Evolutionary conservation across 2,329 filamentous ascomycete species (phyloP), one percentile per base, ranked within the genome.

Genomic region (Leptodontidium sp.): DNA sequence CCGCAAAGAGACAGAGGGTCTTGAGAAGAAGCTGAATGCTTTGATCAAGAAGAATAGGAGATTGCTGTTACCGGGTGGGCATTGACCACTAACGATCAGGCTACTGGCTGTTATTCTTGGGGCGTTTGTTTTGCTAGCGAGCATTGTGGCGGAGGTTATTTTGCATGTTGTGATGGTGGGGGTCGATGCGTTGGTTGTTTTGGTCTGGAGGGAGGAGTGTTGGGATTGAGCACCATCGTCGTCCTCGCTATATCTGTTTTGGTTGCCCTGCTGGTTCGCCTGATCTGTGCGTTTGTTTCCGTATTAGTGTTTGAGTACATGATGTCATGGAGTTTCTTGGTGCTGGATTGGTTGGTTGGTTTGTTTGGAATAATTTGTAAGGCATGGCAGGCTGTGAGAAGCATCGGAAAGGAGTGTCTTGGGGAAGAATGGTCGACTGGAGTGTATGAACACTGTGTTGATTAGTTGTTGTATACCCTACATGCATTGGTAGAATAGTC

Each of bases 11-110:
- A 86, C 86, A 7, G 88, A 90, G 71, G 85, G 83, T 74, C 77
- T 90, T 38, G 88, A 91, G 80, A 90, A 88, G 81, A 86, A 81
- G 55, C 78, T 91, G 66, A 87, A 87, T 76, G 82, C 84, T 53
- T 77, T 90, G 24, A 84, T 91, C 66, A 87, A 86, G 80, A 86
- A 85, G 77, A 91, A 91, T 75, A 80, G 84, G 66, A 82, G 85
- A 62, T 73, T 90, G 52, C 75, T 89, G 40, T 73, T 86, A 2
- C 81, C 82, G 17, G 68, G 72, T 66, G 72, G 71, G 9, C 76
- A 78, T 77, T 79, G 72, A 78, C 69, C 61, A 69, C 52, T 58
- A 67, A 61, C 49, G 57, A 49, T 45, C 17, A 62, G 55, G 49
- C 55, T 68, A 24, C 14, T 47, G 17, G 66, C 61, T 49, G 55